Evolutionary conservation across 371 early-diverging fungal genomes (phyloP), one percentile per base, ranked within the genome.

Genomic region (Zopfochytrium polystomum): DNA sequence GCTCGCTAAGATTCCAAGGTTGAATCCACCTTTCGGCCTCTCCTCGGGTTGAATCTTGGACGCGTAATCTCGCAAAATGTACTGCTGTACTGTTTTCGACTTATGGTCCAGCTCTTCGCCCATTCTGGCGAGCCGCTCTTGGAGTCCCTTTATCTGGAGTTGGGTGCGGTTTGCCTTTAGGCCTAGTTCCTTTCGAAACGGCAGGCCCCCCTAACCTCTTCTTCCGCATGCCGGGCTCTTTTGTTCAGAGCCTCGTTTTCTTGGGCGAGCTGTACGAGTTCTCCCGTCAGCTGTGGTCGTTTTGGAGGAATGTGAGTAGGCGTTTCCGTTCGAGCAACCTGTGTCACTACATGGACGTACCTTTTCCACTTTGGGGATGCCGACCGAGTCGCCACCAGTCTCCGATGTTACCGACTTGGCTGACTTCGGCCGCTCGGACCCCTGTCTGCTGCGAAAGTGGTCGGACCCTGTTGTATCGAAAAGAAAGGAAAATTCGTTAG

Each of bases 21-120:
- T 72, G 58, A 80, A 67, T 27, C 57, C 30, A 35, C n/a, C 35
- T 35, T 67, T 67, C 33, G 75, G 63, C 53, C 59, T 75, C 26
- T 70, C 67, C 42, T 79, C 79, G 3, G 80, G 78, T 52, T 73
- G 71, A 9, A 80, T 60, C 45, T 71, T 63, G 20, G 55, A 23
- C 33, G 74, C 61, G 53, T 81, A 69, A 7, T 79, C 78, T 9
- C 72, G 63, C 42, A 81, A 60, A 11, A 77, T 65, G 52, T 79
- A 81, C 55, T 77, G 77, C 51, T 75, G 78, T 23, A 81, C 22
- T 18, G 77, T 65, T 52, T 70, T 74, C 31, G 79, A 77, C 55
- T 81, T 81, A 11, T 60, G 54, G 31, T 76, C 78, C 3, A 81
- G 53, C 26, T 79, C 78, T 25, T 74, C 74, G 7, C 34, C 15